Percentiles rank a stretch among this genome's conserved stretches.
phyloP scores from a whole-genome alignment of 345 rosid genomes.

The Turritis glabra region DNA sequence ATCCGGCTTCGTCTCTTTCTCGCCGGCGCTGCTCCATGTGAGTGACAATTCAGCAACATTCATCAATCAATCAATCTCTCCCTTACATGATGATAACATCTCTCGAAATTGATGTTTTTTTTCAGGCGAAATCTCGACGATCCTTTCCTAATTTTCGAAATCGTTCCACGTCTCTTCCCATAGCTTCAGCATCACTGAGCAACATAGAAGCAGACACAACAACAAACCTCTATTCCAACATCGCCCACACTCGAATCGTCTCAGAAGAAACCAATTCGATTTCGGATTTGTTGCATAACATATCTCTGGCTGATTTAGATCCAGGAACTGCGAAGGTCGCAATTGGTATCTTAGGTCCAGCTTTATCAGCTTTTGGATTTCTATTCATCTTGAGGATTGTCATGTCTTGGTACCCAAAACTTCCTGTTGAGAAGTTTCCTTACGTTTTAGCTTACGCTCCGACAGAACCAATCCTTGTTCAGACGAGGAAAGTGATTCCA shows the following conservation, averaged over 20 bases:
- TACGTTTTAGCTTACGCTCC: slow-evolving; percentile 89
- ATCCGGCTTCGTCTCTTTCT: slow-evolving; percentile 25
- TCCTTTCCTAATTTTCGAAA: not conserved
- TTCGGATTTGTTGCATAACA: slow-evolving; percentile 27
- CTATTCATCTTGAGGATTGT: slow-evolving; percentile 71
- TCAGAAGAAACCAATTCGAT: slow-evolving; percentile 17
- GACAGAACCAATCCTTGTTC: slow-evolving; percentile 75
- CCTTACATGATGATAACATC: not conserved
- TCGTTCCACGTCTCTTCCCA: not conserved
- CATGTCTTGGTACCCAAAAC: slow-evolving; percentile 97
- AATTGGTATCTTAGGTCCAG: slow-evolving; percentile 66
- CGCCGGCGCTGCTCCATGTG: slow-evolving; percentile 20
- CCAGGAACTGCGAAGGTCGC: slow-evolving; percentile 76
- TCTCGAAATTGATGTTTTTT: not conserved
- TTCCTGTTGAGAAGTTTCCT: slow-evolving; percentile 82
- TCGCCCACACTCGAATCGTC: not conserved
- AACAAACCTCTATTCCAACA: not conserved
- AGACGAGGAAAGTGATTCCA: slow-evolving; percentile 77
- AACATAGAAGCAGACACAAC: slow-evolving; percentile 21
- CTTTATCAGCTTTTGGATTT: slow-evolving; percentile 71
- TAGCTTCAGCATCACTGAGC: slow-evolving; percentile 19
- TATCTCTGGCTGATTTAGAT: slow-evolving; percentile 62
- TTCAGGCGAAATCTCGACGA: slow-evolving; percentile 30
- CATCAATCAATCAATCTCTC: not conserved
- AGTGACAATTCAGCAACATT: not conserved